A percentile compares a stretch with the other conserved stretches of the same genome.
phyloP scores from a whole-genome alignment of 495 filamentous ascomycete genomes.

The Neohortaea acidophila region DNA sequence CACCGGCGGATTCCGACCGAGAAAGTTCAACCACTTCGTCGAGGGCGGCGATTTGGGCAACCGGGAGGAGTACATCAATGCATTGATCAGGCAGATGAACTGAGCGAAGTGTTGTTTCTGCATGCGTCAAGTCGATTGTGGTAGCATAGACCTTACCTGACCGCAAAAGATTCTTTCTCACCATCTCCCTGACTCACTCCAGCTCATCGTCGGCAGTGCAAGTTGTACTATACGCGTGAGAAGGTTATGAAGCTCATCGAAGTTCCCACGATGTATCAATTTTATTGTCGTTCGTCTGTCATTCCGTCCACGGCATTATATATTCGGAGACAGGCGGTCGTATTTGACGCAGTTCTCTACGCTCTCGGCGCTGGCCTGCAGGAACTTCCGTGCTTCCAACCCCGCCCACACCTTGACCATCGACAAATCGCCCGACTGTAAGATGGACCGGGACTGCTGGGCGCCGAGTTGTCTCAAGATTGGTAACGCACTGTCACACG shows the following conservation, averaged over 20 bases:
- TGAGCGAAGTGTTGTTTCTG: constrained; percentile 31
- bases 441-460: constrained; percentile 51
- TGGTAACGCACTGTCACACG: constrained; percentile 53
- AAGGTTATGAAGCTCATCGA: no score
- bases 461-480: constrained; percentile 81
- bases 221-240: no score
- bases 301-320: no score
- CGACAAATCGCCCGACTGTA: constrained; percentile 52
- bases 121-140: no score
- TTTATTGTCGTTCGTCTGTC: no score
- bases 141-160: no score
- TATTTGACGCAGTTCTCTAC: constrained; percentile 41
- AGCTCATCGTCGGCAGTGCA: no score
- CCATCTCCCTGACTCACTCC: no score
- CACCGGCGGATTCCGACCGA: constrained; percentile 80
- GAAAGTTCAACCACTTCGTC: constrained; percentile 99
- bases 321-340: constrained; percentile 31
- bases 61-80: constrained; percentile 97
- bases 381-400: constrained; percentile 70
- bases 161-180: no score
- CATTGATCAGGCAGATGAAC: constrained; percentile 95
- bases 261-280: no score
- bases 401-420: constrained; percentile 92
- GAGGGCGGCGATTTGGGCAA: constrained; percentile 98
- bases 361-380: constrained; percentile 77